These are phyloP conservation scores for Arachnopeziza araneosa DNA, from an alignment of 2,329 filamentous ascomycete species.

Conservation along the genomic window DNA sequence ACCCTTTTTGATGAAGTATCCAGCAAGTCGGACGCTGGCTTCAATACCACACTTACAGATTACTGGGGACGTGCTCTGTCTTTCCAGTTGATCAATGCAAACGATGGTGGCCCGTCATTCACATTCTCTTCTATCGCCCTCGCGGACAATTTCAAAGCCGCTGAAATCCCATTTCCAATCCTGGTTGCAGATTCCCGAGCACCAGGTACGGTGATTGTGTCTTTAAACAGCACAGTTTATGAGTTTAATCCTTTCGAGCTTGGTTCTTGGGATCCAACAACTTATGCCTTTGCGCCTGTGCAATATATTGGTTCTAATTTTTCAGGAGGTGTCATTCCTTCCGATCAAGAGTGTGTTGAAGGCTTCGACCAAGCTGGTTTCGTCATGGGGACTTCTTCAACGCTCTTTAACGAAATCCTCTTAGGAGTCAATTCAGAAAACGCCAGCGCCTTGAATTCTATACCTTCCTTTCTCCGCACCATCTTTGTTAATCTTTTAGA, in stretches of 20 bases:
- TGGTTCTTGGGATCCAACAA: slow-evolving; percentile 68
- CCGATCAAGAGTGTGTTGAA: slow-evolving; percentile 56
- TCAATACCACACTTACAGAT: slow-evolving; percentile 71
- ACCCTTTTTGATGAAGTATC: slow-evolving; percentile 53
- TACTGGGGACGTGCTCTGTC: slow-evolving; percentile 85
- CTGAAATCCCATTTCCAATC: slow-evolving; percentile 65
- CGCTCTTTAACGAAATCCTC: slow-evolving; percentile 76
- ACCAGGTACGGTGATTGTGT: slow-evolving; percentile 55
- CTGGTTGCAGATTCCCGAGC: slow-evolving; percentile 64
- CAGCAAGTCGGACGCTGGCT: slow-evolving; percentile 59
- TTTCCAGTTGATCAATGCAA: slow-evolving; percentile 76
- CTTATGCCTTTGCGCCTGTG: slow-evolving; percentile 65
- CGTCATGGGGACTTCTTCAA: slow-evolving; percentile 79
- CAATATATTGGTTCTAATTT: slow-evolving; percentile 71
- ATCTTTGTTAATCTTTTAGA: slow-evolving; percentile 50
- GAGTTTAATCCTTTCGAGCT: slow-evolving; percentile 79
- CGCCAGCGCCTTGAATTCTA: slow-evolving; percentile 42
- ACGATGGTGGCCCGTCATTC: slow-evolving; percentile 66
- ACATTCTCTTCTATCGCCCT: slow-evolving; percentile 78
- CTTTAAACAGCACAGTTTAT: slow-evolving; percentile 67
- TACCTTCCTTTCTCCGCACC: slow-evolving; percentile 34
- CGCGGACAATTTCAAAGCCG: slow-evolving; percentile 55
- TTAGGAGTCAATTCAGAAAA: slow-evolving; percentile 57
- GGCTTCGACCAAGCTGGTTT: slow-evolving; percentile 82
- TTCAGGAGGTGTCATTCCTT: slow-evolving; percentile 51